Conservation (phyloP, 345 rosid species). For the Rhodamnia rubescens region DNA sequence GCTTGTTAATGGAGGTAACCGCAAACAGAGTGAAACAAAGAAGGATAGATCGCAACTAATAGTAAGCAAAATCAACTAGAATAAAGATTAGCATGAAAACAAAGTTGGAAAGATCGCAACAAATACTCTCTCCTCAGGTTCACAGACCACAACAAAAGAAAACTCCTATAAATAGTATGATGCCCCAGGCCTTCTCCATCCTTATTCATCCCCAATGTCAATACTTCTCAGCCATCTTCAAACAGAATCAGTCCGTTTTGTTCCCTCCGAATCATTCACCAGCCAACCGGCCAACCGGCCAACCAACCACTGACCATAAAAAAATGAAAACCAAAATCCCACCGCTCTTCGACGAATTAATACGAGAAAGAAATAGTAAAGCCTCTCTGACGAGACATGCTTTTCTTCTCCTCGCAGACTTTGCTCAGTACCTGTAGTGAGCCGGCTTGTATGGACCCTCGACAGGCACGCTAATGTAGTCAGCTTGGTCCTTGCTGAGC, state of each 20-base stretch:
- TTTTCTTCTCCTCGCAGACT: not conserved
- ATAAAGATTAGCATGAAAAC: not conserved
- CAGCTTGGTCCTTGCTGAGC: constrained; percentile 78
- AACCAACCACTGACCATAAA: not conserved
- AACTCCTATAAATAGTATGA: not conserved
- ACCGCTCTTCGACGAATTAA: not conserved
- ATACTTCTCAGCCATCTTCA: not conserved
- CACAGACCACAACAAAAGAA: not conserved
- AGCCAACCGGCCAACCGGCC: not conserved
- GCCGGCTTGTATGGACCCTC: constrained; percentile 98
- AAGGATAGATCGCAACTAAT: not conserved
- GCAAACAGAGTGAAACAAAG: not conserved
- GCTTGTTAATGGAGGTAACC: not conserved
- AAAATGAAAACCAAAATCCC: not conserved
- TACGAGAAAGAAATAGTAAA: not conserved
- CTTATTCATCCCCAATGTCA: not conserved
- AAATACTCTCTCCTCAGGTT: not conserved
- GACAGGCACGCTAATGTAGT: constrained; percentile 67
- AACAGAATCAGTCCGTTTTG: not conserved
- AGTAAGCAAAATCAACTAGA: not conserved
- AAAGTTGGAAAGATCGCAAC: not conserved
- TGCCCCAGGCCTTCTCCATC: not conserved
- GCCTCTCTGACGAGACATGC: not conserved
- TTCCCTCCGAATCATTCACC: not conserved
- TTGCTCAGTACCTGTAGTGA: constrained; percentile 76